phyloP scores from a whole-genome alignment of 2,329 filamentous ascomycete species.

The Epichloe hybrida region DNA sequence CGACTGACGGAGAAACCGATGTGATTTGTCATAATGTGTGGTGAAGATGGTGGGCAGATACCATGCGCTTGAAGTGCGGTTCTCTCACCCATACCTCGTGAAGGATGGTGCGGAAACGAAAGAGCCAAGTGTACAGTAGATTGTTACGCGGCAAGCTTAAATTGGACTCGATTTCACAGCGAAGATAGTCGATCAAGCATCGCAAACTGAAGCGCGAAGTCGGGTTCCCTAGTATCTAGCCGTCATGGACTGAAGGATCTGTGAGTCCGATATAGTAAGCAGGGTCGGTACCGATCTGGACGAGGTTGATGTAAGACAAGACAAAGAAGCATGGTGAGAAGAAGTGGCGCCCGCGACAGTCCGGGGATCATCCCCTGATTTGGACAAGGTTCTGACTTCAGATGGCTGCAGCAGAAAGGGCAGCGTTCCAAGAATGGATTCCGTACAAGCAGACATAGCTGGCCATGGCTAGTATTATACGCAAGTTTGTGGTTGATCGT shows the following conservation, averaged over 20 bases:
- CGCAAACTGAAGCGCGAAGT: not conserved
- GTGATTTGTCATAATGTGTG: conserved; percentile 3
- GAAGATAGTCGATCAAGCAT: not conserved
- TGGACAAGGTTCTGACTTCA: not conserved
- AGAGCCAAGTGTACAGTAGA: not conserved
- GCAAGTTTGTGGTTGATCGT: not conserved
- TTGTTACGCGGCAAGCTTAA: not conserved
- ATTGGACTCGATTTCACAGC: not conserved
- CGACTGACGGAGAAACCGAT: not conserved
- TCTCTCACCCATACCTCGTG: not conserved
- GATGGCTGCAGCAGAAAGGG: not conserved
- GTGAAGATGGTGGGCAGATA: not conserved
- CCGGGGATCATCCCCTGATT: not conserved
- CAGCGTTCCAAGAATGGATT: not conserved
- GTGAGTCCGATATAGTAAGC: not conserved
- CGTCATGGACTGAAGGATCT: not conserved
- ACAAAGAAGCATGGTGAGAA: not conserved
- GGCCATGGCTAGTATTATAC: not conserved
- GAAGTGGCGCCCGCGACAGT: not conserved
- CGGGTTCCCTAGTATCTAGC: not conserved
- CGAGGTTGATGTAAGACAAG: not conserved
- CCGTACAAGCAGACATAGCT: not conserved
- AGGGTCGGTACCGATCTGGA: not conserved
- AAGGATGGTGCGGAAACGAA: not conserved
- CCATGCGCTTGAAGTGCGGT: not conserved